phyloP scores from a whole-genome alignment of 208 protist species.

The Crithidia brevicula region DNA sequence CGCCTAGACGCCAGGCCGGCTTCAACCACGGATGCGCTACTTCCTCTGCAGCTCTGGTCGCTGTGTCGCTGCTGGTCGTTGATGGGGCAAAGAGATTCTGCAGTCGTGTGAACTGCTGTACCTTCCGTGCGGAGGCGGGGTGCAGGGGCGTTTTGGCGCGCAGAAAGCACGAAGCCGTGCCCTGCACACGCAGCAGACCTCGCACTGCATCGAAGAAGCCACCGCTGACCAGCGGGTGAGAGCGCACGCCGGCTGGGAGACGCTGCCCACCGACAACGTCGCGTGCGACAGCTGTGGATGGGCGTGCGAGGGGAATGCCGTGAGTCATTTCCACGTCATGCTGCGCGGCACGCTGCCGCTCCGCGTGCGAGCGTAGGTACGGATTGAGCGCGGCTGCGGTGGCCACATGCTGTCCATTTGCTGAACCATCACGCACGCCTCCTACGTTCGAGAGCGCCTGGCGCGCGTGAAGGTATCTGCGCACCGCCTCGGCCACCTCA shows the following conservation, averaged over 20 bases:
- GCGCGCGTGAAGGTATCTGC: background rate
- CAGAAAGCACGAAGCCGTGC: slow-evolving; percentile 18
- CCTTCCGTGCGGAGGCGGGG: slow-evolving; percentile 20
- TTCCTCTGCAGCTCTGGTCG: background rate
- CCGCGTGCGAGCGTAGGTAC: slow-evolving; percentile 36
- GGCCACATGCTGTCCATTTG: background rate
- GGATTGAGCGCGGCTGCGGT: slow-evolving; percentile 40
- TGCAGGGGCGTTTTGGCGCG: slow-evolving; percentile 19
- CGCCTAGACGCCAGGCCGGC: slow-evolving; percentile 22
- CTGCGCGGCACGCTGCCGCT: slow-evolving; percentile 4
- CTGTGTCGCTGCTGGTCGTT: background rate
- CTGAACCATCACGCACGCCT: background rate
- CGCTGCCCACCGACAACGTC: background rate
- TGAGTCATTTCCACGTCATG: background rate
- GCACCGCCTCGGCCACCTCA: slow-evolving; percentile 36
- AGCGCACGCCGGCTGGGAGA: slow-evolving; percentile 19
- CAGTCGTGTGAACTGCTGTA: slow-evolving; percentile 23
- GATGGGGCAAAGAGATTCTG: slow-evolving; percentile 11
- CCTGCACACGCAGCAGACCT: slow-evolving; percentile 27
- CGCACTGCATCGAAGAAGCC: slow-evolving; percentile 42
- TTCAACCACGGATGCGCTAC: slow-evolving; percentile 37
- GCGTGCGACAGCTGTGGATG: background rate
- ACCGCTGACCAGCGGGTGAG: slow-evolving; percentile 31
- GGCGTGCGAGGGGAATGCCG: slow-evolving; percentile 19
- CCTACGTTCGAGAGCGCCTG: background rate